Percentiles rank a stretch among this genome's conserved stretches.
Conservation (phyloP, 495 filamentous ascomycete genomes). For the Podospora tetraspora region DNA sequence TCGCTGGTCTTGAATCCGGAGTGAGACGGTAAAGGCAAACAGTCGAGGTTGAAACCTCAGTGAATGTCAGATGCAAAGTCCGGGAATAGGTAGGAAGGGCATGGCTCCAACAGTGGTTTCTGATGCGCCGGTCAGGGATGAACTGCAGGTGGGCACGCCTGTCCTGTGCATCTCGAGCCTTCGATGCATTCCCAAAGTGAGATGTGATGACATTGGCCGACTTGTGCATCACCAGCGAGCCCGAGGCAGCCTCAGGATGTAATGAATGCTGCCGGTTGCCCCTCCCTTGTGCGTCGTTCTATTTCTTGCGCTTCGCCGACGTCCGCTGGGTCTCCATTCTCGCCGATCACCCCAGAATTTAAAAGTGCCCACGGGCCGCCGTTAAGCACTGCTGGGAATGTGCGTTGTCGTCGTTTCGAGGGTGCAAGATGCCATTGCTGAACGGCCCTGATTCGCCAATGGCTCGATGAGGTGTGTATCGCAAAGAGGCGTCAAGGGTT, state of each 20-base stretch:
- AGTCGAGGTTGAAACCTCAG: neutral
- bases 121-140: neutral
- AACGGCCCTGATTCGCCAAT: conserved; percentile 14
- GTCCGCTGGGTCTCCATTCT: neutral
- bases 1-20: neutral
- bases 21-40: neutral
- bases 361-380: neutral
- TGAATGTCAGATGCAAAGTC: no score
- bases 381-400: conserved; percentile 1
- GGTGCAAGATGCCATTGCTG: conserved; percentile 12
- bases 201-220: neutral
- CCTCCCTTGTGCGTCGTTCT: no score
- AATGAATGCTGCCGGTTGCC: neutral
- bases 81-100: neutral
- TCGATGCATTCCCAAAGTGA: neutral
- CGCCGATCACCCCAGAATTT: neutral
- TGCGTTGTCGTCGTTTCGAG: conserved; percentile 10
- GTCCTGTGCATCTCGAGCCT: neutral
- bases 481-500: conserved; percentile 10
- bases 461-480: conserved; percentile 2
- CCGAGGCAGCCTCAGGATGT: neutral
- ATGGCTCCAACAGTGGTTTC: neutral
- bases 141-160: neutral
- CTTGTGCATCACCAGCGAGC: neutral
- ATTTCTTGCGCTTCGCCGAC: neutral